A percentile compares a stretch with the other conserved stretches of the same genome.
Conservation (phyloP, 2,329 filamentous ascomycete species). For the Xylaria digitata region DNA sequence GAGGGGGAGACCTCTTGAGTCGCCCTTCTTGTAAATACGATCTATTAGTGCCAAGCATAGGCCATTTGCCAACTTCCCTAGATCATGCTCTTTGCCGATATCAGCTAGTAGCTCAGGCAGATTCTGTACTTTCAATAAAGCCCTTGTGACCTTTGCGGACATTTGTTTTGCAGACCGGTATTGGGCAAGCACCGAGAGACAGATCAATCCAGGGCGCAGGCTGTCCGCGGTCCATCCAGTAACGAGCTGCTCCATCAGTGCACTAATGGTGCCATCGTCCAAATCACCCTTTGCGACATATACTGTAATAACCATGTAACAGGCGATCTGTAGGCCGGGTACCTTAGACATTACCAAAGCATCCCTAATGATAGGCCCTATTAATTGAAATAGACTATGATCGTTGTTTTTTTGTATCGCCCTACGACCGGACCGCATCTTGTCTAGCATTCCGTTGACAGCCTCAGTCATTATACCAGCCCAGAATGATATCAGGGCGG, state of each 20-base stretch:
- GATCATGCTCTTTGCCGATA: conserved; percentile 72
- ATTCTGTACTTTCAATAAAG: conserved; percentile 71
- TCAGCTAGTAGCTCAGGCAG: conserved; percentile 69
- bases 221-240: conserved; percentile 81
- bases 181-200: conserved; percentile 83
- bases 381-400: conserved; percentile 76
- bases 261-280: conserved; percentile 81
- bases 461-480: conserved; percentile 88
- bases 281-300: conserved; percentile 85
- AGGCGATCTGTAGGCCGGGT: conserved; percentile 83
- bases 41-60: conserved; percentile 75
- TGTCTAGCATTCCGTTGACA: conserved; percentile 83
- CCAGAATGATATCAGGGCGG: conserved; percentile 88
- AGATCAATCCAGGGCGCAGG: conserved; percentile 77
- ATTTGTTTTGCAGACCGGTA: conserved; percentile 77
- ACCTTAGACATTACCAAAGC: conserved; percentile 80
- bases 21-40: conserved; percentile 69
- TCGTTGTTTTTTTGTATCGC: conserved; percentile 83
- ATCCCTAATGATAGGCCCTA: conserved; percentile 78
- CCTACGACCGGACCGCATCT: conserved; percentile 77
- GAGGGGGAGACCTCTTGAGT: conserved; percentile 65
- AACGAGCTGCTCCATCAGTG: conserved; percentile 89
- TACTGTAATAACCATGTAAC: conserved; percentile 90
- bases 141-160: conserved; percentile 75
- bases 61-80: conserved; percentile 78